Conservation (phyloP, 495 filamentous ascomycete species). For the Jackrogersella multiformis region DNA sequence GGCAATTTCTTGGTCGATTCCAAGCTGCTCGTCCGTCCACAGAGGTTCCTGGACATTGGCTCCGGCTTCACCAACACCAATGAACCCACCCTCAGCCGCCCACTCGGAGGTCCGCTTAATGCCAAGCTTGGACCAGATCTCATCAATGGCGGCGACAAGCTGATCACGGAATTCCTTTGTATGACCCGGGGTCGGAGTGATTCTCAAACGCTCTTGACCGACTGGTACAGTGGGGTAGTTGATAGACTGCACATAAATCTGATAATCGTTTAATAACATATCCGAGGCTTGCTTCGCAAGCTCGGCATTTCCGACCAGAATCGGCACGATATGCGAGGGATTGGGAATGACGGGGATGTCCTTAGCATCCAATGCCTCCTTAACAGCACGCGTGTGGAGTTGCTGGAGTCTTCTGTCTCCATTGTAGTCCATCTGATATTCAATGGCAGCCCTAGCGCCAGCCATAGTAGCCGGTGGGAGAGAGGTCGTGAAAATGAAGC, state of each 20-base stretch:
- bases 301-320: conserved; percentile 93
- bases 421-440: conserved; percentile 83
- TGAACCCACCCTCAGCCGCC: conserved; percentile 90
- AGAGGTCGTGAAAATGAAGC: conserved; percentile 99
- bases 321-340: conserved; percentile 93
- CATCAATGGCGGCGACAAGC: conserved; percentile 83
- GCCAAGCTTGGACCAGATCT: conserved; percentile 84
- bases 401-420: conserved; percentile 92
- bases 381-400: conserved; percentile 92
- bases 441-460: conserved; percentile 88
- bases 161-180: conserved; percentile 81
- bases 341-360: conserved; percentile 99
- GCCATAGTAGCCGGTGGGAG: conserved; percentile 97
- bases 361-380: conserved; percentile 74
- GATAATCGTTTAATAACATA: conserved; percentile 83
- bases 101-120: conserved; percentile 94
- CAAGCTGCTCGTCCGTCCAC: conserved; percentile 89
- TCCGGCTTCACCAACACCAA: conserved; percentile 82
- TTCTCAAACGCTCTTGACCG: conserved; percentile 91
- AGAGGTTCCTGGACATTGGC: conserved; percentile 67
- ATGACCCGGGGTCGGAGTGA: conserved; percentile 96
- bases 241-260: conserved; percentile 97
- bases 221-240: conserved; percentile 98
- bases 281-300: conserved; percentile 92
- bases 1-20: conserved; percentile 63